phyloP scores from a whole-genome alignment of 306 rosid species.

The Crotalaria pallida region DNA sequence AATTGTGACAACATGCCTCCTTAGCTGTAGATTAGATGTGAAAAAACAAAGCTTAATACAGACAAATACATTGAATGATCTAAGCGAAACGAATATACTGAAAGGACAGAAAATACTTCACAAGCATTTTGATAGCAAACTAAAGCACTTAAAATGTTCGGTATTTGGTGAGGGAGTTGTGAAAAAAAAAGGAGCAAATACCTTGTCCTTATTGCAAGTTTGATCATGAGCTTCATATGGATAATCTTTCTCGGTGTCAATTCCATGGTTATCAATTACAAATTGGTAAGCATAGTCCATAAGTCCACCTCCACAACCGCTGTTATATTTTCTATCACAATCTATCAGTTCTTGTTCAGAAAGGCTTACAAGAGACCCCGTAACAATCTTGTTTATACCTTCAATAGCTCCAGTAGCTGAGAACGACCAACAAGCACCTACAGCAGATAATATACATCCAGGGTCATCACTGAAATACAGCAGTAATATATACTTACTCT shows the following conservation, averaged over 20 bases:
- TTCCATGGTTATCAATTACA: constrained; percentile 67
- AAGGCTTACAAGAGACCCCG: constrained; percentile 80
- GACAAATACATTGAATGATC: background rate
- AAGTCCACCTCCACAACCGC: constrained; percentile 80
- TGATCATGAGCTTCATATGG: constrained; percentile 41
- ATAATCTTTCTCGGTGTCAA: constrained; percentile 82
- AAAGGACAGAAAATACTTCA: background rate
- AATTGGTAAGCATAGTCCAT: constrained; percentile 82
- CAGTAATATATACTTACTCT: background rate
- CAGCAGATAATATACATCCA: background rate
- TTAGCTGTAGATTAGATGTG: constrained; percentile 42
- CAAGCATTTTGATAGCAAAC: background rate
- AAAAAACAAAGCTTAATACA: background rate
- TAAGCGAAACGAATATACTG: background rate
- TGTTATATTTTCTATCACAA: constrained; percentile 62
- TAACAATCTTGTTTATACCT: constrained; percentile 81
- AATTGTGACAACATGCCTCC: constrained; percentile 63
- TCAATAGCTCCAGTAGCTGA: constrained; percentile 92
- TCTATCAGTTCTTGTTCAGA: constrained; percentile 92
- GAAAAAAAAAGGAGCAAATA: constrained; percentile 13
- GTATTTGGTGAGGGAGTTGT: background rate
- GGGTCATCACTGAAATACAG: background rate
- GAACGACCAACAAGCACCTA: constrained; percentile 97
- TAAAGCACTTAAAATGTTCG: too few species aligned
- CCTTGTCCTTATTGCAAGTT: constrained; percentile 62